Base-by-base conservation (phyloP, 257 asterid genomes). In the Prunella vulgaris region DNA sequence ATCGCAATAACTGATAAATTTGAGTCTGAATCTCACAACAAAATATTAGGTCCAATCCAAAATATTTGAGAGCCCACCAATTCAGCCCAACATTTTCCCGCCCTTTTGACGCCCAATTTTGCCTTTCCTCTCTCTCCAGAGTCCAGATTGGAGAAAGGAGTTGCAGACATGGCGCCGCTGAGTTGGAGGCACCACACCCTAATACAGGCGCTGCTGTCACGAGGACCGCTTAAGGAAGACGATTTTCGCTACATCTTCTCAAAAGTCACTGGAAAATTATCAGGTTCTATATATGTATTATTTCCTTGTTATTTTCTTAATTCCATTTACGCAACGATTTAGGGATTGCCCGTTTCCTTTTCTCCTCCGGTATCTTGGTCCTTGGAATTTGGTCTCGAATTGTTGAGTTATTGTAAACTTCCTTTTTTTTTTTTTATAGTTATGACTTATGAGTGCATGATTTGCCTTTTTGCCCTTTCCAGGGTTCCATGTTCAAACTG, bases 111-210 rank as follows among this genome's bases (percentile, higher is more conserved):
- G 5, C 15, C 25, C 12, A 46, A 46, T 5, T 46, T 46, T 46
- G 21, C 53, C 20, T 20, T 13, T 2, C 21, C 51, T 20, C 3
- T 49, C 22, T 10, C 38, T 27, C 25, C n/a, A n/a, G n/a, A n/a
- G n/a, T 18, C 14, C 57, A 6, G 27, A 10, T 72, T 63, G 42
- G 54, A 20, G 54, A n/a, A 54, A 9, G 69, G 35, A 52, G 53
- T 28, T 30, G 57, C 38, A 38, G 58, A 58, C 35, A 88, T 88
- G 95, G 66, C 92, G 67, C 60, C 86, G 35, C 76, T 90, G 64
- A 44, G 79, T 68, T 85, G 83, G 97, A 82, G 84, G 70, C 97
- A 86, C 72, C 97, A 93, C 30, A 83, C 95, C 24, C 81, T 93
- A 9, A 82, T 93, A 49, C 98, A 93, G 83, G 67, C 89, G 17